These are phyloP conservation scores for Penstemon davidsonii DNA, from an alignment of 257 asterid species.

Conservation along the genomic window DNA sequence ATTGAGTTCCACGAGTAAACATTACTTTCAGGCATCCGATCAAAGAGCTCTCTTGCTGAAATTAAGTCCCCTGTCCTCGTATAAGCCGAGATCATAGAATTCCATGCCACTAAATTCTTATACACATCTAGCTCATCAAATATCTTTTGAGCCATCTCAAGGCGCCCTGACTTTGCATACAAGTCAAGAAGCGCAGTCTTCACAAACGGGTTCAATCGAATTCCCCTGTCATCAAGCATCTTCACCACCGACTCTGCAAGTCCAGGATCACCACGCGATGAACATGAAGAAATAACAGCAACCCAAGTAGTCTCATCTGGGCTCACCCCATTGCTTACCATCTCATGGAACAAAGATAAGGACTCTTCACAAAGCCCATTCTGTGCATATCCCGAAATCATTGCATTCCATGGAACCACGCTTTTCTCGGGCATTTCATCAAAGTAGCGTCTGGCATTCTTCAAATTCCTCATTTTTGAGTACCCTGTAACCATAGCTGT, in stretches of 20 bases:
- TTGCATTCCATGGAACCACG: conserved; percentile 79
- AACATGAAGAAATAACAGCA: conserved; percentile 62
- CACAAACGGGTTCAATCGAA: conserved; percentile 39
- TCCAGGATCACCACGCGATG: conserved; percentile 46
- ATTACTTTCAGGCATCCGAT: conserved; percentile 54
- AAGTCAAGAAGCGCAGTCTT: conserved; percentile 72
- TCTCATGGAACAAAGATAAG: conserved; percentile 48
- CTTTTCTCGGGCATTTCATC: conserved; percentile 58
- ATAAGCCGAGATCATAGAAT: conserved; percentile 70
- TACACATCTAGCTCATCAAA: conserved; percentile 49
- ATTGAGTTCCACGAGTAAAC: conserved; percentile 75
- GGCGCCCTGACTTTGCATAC: conserved; percentile 69
- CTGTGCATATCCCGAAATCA: conserved; percentile 68
- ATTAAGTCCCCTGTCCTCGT: conserved; percentile 53
- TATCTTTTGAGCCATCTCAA: conserved; percentile 52
- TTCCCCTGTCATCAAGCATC: conserved; percentile 39
- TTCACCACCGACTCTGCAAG: conserved; percentile 45
- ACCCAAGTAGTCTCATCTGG: conserved; percentile 69
- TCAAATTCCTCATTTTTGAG: conserved; percentile 55
- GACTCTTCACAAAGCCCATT: conserved; percentile 56
- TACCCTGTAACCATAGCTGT: conserved; percentile 72
- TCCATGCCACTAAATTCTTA: conserved; percentile 63
- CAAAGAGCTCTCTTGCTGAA: conserved; percentile 57
- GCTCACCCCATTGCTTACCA: conserved; percentile 47
- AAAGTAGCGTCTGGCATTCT: conserved; percentile 56